Evolutionary conservation across 2,329 filamentous ascomycete species (phyloP).

Genomic region (Penicillium sp.): DNA sequence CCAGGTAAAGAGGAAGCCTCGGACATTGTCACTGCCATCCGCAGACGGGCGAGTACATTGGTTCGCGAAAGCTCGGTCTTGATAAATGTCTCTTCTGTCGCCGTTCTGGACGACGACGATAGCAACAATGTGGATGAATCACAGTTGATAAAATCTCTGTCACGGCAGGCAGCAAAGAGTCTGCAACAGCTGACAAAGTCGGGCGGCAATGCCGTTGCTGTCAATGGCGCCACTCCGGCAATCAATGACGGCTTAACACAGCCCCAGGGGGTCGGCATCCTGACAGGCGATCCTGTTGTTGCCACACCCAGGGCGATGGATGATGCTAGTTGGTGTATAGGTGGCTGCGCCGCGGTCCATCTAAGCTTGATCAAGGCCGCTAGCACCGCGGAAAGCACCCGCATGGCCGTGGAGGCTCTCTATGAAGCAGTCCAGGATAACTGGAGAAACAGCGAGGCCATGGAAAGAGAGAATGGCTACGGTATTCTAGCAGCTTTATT

Average conservation of each 20-base stretch:
- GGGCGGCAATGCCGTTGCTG: slow-evolving; percentile 72
- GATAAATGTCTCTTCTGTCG: slow-evolving; percentile 76
- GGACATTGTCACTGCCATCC: slow-evolving; percentile 85
- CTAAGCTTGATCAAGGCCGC: slow-evolving; percentile 81
- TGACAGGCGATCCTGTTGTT: slow-evolving; percentile 80
- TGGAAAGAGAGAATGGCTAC: slow-evolving; percentile 95
- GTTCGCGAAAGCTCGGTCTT: slow-evolving; percentile 78
- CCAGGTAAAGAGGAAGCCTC: slow-evolving; percentile 87
- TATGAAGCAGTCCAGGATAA: slow-evolving; percentile 84
- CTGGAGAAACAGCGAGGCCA: slow-evolving; percentile 97
- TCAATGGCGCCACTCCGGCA: slow-evolving; percentile 83
- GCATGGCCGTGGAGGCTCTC: slow-evolving; percentile 76
- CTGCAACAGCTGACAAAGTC: slow-evolving; percentile 68
- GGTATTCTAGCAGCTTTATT: slow-evolving; percentile 80
- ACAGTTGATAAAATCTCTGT: slow-evolving; percentile 72
- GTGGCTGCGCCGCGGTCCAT: slow-evolving; percentile 83
- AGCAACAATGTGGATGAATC: slow-evolving; percentile 69
- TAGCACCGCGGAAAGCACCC: slow-evolving; percentile 64
- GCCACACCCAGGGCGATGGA: slow-evolving; percentile 80
- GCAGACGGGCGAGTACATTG: slow-evolving; percentile 76
- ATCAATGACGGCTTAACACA: slow-evolving; percentile 86
- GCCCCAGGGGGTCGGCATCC: slow-evolving; percentile 73
- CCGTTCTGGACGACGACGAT: slow-evolving; percentile 78
- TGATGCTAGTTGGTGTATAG: slow-evolving; percentile 86
- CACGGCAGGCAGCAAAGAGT: slow-evolving; percentile 65